A percentile compares a stretch with the other conserved stretches of the same genome.
Conservation (phyloP, 176 grass and related monocot species). For the Rhipidocladum racemiflorum region DNA sequence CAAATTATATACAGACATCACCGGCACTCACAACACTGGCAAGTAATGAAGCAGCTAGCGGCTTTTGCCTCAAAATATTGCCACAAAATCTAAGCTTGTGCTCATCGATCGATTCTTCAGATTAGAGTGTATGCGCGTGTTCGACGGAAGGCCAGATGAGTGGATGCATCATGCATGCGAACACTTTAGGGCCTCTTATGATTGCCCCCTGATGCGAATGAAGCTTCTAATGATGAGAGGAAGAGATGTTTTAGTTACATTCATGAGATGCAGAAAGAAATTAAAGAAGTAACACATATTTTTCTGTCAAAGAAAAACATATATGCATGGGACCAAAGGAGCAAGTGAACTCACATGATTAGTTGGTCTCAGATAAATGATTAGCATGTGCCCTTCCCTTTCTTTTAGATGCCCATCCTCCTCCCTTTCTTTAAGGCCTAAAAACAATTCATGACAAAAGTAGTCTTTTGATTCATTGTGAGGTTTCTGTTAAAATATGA, state of each 20-base stretch:
- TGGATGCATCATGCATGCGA: constrained; percentile 47
- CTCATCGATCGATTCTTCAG: constrained; percentile 41
- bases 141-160: constrained; percentile 48
- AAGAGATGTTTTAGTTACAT: constrained; percentile 31
- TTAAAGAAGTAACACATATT: background rate
- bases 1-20: background rate
- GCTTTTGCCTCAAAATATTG: constrained; percentile 49
- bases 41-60: constrained; percentile 7
- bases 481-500: constrained; percentile 29
- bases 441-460: constrained; percentile 35
- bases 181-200: constrained; percentile 54
- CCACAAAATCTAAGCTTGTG: constrained; percentile 56
- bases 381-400: constrained; percentile 80
- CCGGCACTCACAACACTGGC: background rate
- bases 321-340: constrained; percentile 40
- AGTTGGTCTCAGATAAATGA: constrained; percentile 75
- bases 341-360: constrained; percentile 90
- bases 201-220: constrained; percentile 61
- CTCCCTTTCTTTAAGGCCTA: constrained; percentile 36
- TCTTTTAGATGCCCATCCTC: constrained; percentile 49
- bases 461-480: constrained; percentile 74
- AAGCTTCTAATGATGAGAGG: constrained; percentile 51
- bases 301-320: background rate
- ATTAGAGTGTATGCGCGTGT: constrained; percentile 34
- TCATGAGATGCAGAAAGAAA: constrained; percentile 27